These are phyloP conservation scores for Penicillium sp. DNA, from an alignment of 2,329 filamentous ascomycete species.

Conservation along the genomic window DNA sequence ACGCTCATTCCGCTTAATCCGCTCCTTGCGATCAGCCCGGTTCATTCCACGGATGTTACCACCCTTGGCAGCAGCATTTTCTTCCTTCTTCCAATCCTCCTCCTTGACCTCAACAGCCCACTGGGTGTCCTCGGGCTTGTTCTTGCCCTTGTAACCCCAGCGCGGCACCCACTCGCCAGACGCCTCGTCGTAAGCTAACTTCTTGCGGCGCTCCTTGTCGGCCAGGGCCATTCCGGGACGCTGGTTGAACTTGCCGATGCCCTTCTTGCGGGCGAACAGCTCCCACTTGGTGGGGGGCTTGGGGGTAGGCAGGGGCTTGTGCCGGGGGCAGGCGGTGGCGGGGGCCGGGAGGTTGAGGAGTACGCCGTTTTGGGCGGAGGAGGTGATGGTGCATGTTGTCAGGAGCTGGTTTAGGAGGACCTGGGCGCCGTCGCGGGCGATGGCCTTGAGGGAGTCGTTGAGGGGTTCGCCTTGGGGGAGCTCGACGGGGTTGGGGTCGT, in stretches of 20 bases:
- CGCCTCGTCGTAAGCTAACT: conserved; percentile 83
- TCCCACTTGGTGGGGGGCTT: conserved; percentile 94
- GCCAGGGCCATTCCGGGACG: conserved; percentile 62
- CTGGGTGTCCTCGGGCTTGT: conserved; percentile 80
- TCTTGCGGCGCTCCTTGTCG: conserved; percentile 66
- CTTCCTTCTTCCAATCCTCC: conserved; percentile 73
- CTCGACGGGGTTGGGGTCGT: conserved; percentile 82
- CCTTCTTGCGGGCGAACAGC: conserved; percentile 94
- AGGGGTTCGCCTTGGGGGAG: conserved; percentile 57
- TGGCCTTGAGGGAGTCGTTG: conserved; percentile 72
- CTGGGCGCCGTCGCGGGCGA: conserved; percentile 89
- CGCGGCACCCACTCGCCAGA: conserved; percentile 88
- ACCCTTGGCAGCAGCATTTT: conserved; percentile 60
- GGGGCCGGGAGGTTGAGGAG: conserved; percentile 77
- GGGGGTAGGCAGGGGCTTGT: conserved; percentile 84
- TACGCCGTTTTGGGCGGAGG: conserved; percentile 69
- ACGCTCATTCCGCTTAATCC: conserved; percentile 68
- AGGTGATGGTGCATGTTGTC: conserved; percentile 79
- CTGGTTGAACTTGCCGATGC: conserved; percentile 83
- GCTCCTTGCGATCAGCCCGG: conserved; percentile 71
- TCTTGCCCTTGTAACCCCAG: conserved; percentile 93
- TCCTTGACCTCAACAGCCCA: conserved; percentile 94
- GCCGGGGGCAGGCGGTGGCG: conserved; percentile 77
- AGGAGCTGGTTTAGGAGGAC: conserved; percentile 93
- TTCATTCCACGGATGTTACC: conserved; percentile 69